A percentile compares a stretch with the other conserved stretches of the same genome.
Evolutionary conservation across 116 monocot genomes (phyloP).

Genomic region (Trichopus zeylanicus): DNA sequence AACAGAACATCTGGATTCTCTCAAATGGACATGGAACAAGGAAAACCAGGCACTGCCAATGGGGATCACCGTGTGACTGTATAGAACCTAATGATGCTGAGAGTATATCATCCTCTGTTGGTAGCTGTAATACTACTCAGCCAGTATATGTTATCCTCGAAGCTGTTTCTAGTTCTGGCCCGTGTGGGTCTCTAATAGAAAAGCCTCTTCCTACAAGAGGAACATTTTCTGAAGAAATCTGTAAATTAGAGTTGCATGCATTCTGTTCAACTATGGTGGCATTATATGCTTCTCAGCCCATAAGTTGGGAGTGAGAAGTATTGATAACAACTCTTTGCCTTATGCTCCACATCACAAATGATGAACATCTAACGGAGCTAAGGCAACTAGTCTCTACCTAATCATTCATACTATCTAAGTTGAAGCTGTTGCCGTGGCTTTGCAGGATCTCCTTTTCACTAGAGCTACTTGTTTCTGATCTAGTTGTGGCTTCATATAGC

Average conservation of each 20-base stretch:
- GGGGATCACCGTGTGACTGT: constrained; percentile 1
- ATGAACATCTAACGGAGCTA: constrained; percentile 46
- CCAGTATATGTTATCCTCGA: constrained; percentile 14
- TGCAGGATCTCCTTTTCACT: not conserved
- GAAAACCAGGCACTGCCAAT: not conserved
- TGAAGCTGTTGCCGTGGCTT: not conserved
- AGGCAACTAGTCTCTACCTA: constrained; percentile 39
- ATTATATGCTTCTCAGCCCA: constrained; percentile 55
- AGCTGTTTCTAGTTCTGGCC: constrained; percentile 14
- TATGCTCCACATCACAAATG: constrained; percentile 51
- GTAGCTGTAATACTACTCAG: constrained; percentile 28
- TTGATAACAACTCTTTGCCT: constrained; percentile 55
- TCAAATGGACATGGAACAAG: constrained; percentile 13
- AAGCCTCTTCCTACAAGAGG: constrained; percentile 14
- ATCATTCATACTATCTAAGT: constrained; percentile 4
- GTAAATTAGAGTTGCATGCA: constrained; percentile 60
- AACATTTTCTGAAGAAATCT: constrained; percentile 23
- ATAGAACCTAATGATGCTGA: constrained; percentile 21
- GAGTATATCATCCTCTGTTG: constrained; percentile 37
- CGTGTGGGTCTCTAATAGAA: constrained; percentile 16
- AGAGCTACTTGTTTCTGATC: not conserved
- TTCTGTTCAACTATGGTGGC: constrained; percentile 43
- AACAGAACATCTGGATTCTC: constrained; percentile 15
- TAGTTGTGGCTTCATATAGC: no score
- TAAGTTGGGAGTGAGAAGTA: constrained; percentile 81